These are phyloP conservation scores for Alternaria novae-zelandiae DNA, from an alignment of 2,329 filamentous ascomycete genomes.

Conservation along the genomic window DNA sequence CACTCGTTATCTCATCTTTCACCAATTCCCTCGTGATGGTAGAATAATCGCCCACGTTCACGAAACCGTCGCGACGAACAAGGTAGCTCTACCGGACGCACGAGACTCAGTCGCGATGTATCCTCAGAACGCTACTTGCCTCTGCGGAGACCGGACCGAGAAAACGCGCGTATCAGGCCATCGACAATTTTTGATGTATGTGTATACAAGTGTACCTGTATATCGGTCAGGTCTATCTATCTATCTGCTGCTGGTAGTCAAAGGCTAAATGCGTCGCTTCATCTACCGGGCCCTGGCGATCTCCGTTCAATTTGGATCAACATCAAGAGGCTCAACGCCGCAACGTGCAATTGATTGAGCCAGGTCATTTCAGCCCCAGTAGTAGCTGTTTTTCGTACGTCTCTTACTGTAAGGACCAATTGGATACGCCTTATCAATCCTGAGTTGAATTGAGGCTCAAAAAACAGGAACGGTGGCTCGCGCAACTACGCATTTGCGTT, in stretches of 20 bases:
- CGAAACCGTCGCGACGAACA: not conserved
- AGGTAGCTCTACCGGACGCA: not conserved
- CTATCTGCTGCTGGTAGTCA: conserved; percentile 22
- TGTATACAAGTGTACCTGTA: conserved; percentile 5
- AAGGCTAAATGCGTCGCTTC: conserved; percentile 32
- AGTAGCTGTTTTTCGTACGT: not conserved
- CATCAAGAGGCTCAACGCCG: not conserved
- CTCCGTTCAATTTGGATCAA: conserved; percentile 13
- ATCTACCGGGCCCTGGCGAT: conserved; percentile 23
- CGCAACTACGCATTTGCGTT: not conserved
- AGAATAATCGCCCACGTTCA: not conserved
- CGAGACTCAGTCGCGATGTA: not conserved
- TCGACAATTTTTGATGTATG: not conserved
- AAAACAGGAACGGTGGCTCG: not conserved
- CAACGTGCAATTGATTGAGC: not conserved
- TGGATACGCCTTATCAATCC: not conserved
- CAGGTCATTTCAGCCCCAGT: not conserved
- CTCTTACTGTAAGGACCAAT: not conserved
- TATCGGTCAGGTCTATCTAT: not conserved
- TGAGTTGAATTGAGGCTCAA: not conserved
- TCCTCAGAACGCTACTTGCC: no score
- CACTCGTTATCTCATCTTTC: not conserved
- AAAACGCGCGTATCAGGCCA: not conserved
- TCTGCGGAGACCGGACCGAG: not conserved
- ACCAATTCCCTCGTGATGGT: not conserved